Base-by-base conservation (phyloP, 1,284 basidiomycete species). In the Tremellales sp. region DNA sequence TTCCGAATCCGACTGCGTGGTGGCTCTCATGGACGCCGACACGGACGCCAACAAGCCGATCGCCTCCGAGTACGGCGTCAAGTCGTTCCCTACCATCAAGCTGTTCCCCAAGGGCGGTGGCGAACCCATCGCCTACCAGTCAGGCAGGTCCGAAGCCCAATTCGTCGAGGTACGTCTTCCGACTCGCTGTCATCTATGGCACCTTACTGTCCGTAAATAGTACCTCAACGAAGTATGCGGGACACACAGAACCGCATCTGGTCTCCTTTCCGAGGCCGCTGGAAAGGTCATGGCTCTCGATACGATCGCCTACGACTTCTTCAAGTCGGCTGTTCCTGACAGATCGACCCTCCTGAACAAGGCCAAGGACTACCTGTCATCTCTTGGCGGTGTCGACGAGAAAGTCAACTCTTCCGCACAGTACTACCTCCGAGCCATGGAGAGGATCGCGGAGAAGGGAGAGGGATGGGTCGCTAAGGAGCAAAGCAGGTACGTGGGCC, bases 21-120 rank as follows among this genome's bases (percentile, higher is more conserved):
- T 97, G 45, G 92, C 90, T 24, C 89, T 94, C 70, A 76, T 97
- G 57, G 84, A 98, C 72, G 91, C 86, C 24, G 91, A 97, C 67
- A 85, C 86, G 43, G 79, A 82, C 51, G 77, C 78, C 61, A 94
- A 95, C 78, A 79, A 80, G 60, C 80, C 78, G 22, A 73, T 97
- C 48, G 84, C 85, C n/a, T 60, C 72, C 40, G 80, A 81, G 61
- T 92, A 90, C 66, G 85, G 78, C 12, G 79, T 95, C 51, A 69
- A 73, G 32, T 80, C 82, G 51, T 87, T 78, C 82, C 94, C 94
- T 0, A 97, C 92, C 14, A 82, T 98, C 76, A 92, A 88, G 72
- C 95, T 94, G 78, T 97, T 93, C 83, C 79, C 87, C 61, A 84
- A 84, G 67, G 87, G 78, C 52, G 65, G 63, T 12, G 57, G 63